Base-by-base conservation (phyloP, 371 early-diverging fungal genomes). In the Mortierella sp. region DNA sequence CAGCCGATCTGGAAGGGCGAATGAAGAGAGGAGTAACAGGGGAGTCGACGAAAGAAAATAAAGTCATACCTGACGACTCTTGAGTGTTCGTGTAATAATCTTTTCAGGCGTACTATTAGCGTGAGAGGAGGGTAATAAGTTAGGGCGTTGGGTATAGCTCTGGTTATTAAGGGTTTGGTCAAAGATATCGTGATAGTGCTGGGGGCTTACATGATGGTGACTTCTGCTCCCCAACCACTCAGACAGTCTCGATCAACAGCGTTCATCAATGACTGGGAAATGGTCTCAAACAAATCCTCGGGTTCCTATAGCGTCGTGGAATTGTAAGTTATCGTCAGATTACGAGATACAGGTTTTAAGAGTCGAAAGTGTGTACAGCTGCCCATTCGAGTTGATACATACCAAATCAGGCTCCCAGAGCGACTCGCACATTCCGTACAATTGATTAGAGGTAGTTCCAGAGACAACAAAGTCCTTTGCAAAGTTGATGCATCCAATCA, bases 211-310 rank as follows among this genome's bases (percentile, higher is more conserved):
- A 98, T 95, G 66, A 98, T 84, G 83, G 96, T 93, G 37, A 99
- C 98, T 58, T 96, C 94, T 58, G 96, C 98, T 70, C 99, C 99
- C 99, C 99, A 99, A 65, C 99, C 99, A 74, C 95, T 93, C 61
- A 98, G 83, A 35, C 98, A 96, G 87, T 99, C 99, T 82, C 99
- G 94, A 85, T 99, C 99, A 49, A 98, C 94, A 31, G 99, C 97
- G 84, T 95, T 98, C 83, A 99, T 85, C 70, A 99, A 86, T 8
- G 98, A 93, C 83, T 99, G 99, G 15, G 97, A 94, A 60, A 97
- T 94, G 43, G 95, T 94, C 84, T 98, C 98, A 85, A 99, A 99
- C 54, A 99, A 89, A 76, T 99, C 98, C 77, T 99, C 99, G 19
- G 98, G 98, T 64, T 93, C 96, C 92, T 91, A 83, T 31, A 60